phyloP scores from a whole-genome alignment of 2,329 filamentous ascomycete species.

The Verticillium dahliae region DNA sequence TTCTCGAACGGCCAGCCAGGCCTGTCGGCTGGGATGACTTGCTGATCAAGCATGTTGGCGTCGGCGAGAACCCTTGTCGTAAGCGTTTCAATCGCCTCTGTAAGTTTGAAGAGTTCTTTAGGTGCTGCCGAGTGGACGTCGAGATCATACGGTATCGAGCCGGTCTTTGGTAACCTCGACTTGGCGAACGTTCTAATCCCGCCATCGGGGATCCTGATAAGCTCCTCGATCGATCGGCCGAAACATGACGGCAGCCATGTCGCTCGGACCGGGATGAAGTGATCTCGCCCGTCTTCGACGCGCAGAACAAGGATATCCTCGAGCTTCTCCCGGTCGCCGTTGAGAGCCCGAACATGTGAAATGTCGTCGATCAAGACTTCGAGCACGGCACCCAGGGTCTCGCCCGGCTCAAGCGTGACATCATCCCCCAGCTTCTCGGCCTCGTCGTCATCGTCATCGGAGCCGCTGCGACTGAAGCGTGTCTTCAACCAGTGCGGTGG shows the following conservation, averaged over 20 bases:
- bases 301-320: conserved; percentile 87
- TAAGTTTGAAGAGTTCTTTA: conserved; percentile 82
- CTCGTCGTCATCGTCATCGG: conserved; percentile 22
- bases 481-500: conserved; percentile 65
- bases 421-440: conserved; percentile 29
- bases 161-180: conserved; percentile 24
- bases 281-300: conserved; percentile 76
- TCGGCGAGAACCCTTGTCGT: conserved; percentile 53
- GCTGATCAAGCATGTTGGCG: conserved; percentile 53
- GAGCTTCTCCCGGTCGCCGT: conserved; percentile 57
- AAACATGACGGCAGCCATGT: conserved; percentile 78
- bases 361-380: conserved; percentile 60
- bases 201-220: conserved; percentile 78
- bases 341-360: conserved; percentile 61
- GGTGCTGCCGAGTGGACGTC: conserved; percentile 74
- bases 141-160: conserved; percentile 46
- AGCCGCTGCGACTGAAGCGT: conserved; percentile 49
- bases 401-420: conserved; percentile 75
- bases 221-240: conserved; percentile 78
- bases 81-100: conserved; percentile 63
- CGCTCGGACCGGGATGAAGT: conserved; percentile 79
- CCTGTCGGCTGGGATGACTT: conserved; percentile 40
- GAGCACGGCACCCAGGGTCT: conserved; percentile 67
- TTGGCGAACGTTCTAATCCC: conserved; percentile 56
- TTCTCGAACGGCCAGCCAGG: conserved; percentile 56